phyloP scores from a whole-genome alignment of 495 filamentous ascomycete genomes.

The Amniculicola lignicola region DNA sequence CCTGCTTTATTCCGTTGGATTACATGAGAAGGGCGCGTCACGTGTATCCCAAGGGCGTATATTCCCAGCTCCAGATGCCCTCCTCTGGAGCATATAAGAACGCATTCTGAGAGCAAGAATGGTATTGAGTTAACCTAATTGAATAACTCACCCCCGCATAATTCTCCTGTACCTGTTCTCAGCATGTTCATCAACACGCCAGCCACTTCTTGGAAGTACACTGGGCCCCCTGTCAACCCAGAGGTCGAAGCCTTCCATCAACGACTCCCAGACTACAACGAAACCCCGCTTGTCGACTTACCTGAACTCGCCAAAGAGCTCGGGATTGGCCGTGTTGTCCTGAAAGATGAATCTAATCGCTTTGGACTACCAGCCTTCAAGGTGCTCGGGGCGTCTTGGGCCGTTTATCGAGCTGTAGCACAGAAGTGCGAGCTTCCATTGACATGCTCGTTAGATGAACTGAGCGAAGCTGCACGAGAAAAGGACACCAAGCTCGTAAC shows the following conservation, averaged over 20 bases:
- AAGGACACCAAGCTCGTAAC: conserved; percentile 46
- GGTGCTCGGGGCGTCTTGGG: conserved; percentile 75
- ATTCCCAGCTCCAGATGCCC: too few relatives aligned
- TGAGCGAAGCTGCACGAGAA: conserved; percentile 43
- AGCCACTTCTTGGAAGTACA: conserved; percentile 14
- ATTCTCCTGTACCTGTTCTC: neutral
- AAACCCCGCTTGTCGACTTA: conserved; percentile 48
- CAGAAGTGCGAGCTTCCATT: conserved; percentile 43
- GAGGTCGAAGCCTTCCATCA: conserved; percentile 36
- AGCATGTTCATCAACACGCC: conserved; percentile 33
- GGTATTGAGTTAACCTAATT: too few relatives aligned
- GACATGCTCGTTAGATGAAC: conserved; percentile 39
- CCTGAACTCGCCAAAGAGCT: conserved; percentile 55
- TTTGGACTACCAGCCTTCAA: conserved; percentile 69
- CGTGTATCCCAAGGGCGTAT: too few relatives aligned
- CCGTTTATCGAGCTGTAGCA: conserved; percentile 54
- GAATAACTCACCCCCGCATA: too few relatives aligned
- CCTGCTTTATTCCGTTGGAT: too few relatives aligned
- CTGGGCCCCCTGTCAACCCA: conserved; percentile 12
- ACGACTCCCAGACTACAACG: conserved; percentile 37
- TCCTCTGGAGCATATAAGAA: too few relatives aligned
- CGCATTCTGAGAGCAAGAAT: too few relatives aligned
- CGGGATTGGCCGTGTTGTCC: conserved; percentile 50
- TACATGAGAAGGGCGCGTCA: too few relatives aligned
- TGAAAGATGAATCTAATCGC: conserved; percentile 45